Evolutionary conservation across 148 eudicot genomes (phyloP).

Genomic region (Amaranthus cruentus): DNA sequence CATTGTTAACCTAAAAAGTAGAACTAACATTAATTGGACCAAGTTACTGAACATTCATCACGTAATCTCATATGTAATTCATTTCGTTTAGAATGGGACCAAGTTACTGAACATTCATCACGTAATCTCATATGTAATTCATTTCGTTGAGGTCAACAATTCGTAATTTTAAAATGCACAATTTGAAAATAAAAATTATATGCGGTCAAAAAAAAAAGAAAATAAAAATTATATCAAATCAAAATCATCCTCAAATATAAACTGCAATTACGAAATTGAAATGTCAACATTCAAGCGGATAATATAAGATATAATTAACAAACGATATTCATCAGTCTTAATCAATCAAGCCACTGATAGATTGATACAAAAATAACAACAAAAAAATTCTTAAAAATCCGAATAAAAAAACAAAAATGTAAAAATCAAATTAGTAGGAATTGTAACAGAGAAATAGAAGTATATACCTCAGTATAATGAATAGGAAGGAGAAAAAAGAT

Average conservation of each 20-base stretch:
- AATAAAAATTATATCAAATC: neutral
- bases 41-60: conserved; percentile 11
- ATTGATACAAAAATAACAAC: too few species aligned
- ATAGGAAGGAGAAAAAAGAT: too few species aligned
- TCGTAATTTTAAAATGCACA: neutral
- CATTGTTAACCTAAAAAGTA: conserved; percentile 16
- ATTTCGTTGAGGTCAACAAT: too few species aligned
- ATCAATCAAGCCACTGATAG: neutral
- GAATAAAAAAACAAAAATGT: too few species aligned
- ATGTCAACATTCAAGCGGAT: neutral
- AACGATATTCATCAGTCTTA: conserved; percentile 12
- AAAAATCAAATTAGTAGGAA: too few species aligned
- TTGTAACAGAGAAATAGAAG: too few species aligned
- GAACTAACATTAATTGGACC: conserved; percentile 14
- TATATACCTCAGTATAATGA: too few species aligned
- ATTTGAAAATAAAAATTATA: neutral
- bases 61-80: conserved; percentile 17
- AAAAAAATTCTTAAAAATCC: too few species aligned
- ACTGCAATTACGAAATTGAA: neutral
- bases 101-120: neutral
- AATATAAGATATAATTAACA: neutral
- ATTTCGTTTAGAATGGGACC: neutral
- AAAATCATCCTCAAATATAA: neutral
- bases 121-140: too few species aligned
- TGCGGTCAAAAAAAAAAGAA: neutral